Evolutionary conservation across 441 rosid species (phyloP), one percentile per base, ranked within the genome.

Genomic region (Euphorbia celastroides): DNA sequence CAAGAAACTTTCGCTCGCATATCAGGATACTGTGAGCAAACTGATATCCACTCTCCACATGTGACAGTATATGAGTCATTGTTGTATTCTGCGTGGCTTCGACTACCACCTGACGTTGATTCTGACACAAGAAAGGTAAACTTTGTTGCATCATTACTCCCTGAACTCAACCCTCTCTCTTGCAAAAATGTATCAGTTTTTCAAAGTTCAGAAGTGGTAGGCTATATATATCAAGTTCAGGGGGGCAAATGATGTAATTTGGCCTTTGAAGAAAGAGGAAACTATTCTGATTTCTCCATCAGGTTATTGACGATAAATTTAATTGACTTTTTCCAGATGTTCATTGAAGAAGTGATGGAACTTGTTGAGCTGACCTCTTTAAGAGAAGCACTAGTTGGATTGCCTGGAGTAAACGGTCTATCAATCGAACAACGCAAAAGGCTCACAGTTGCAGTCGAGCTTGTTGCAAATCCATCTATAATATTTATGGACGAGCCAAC

Each of bases 1-100:
- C 94, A 88, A 64, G 86, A 86, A 72, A 88, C 91, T 13, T 88
- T 88, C 72, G 88, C 91, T 68, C 82, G 94, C 9, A 78, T 88
- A 41, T 75, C 91, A 0, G 94, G 91, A 38, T 88, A 88, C 61
- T 88, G 94, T 65, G 91, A 88, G 70, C 94, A 88, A 76, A 86
- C 75, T 12, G 94, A 88, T 38, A 79, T 88, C 50, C 94, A 88
- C 70, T 88, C 94, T 25, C 94, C 94, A 3, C 80, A 81, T 51
- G 85, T 88, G 30, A 88, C 94, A 14, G 86, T 86, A 55, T 77
- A 80, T 25, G 91, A 88, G 51, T 86, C 94, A n/a, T 66, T 88
- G 73, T 57, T 80, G n/a, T 88, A 71, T 67, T 88, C 94, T 56
- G 86, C 88, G 3, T 86, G 94, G 91, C 88, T 88, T 61, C 81